These are phyloP conservation scores for Picocystis sp. DNA, from an alignment of 163 green algal species.

Conservation along the genomic window DNA sequence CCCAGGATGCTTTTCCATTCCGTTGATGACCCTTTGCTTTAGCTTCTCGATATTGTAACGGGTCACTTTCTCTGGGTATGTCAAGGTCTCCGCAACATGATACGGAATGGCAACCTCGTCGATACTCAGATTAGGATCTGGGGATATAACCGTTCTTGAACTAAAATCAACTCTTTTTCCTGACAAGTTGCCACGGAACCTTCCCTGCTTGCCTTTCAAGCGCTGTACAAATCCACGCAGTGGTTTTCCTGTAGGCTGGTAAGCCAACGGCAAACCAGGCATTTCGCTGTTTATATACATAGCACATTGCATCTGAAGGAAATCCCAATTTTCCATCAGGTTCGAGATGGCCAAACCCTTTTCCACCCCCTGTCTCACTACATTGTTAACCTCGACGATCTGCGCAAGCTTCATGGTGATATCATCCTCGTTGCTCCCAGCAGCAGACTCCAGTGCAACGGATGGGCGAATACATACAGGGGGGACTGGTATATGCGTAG, in stretches of 20 bases:
- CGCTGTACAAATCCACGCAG: slow-evolving; percentile 86
- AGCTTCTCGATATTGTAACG: slow-evolving; percentile 79
- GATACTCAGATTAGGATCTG: slow-evolving; percentile 91
- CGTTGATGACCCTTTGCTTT: slow-evolving; percentile 59
- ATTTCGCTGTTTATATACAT: slow-evolving; percentile 84
- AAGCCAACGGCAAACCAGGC: slow-evolving; percentile 50
- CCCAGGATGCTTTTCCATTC: slow-evolving; percentile 54
- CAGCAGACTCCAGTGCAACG: slow-evolving; percentile 80
- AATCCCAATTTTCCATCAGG: slow-evolving; percentile 78
- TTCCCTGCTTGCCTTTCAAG: slow-evolving; percentile 95
- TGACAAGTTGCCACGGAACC: slow-evolving; percentile 91
- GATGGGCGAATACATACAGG: slow-evolving; percentile 86
- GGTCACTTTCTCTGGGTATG: slow-evolving; percentile 83
- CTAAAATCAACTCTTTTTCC: slow-evolving; percentile 96
- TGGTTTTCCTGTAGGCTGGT: slow-evolving; percentile 22
- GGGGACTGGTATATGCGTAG: slow-evolving; percentile 73
- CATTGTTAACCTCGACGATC: slow-evolving; percentile 85
- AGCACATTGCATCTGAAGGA: slow-evolving; percentile 56
- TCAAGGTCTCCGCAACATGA: slow-evolving; percentile 79
- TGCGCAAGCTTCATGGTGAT: slow-evolving; percentile 45
- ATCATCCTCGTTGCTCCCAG: slow-evolving; percentile 90
- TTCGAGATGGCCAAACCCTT: slow-evolving; percentile 52
- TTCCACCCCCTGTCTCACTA: slow-evolving; percentile 65
- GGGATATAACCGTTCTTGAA: slow-evolving; percentile 91
- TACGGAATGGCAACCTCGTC: slow-evolving; percentile 77